Evolutionary conservation across 2,329 filamentous ascomycete genomes (phyloP).

Genomic region (Nakataea oryzae): DNA sequence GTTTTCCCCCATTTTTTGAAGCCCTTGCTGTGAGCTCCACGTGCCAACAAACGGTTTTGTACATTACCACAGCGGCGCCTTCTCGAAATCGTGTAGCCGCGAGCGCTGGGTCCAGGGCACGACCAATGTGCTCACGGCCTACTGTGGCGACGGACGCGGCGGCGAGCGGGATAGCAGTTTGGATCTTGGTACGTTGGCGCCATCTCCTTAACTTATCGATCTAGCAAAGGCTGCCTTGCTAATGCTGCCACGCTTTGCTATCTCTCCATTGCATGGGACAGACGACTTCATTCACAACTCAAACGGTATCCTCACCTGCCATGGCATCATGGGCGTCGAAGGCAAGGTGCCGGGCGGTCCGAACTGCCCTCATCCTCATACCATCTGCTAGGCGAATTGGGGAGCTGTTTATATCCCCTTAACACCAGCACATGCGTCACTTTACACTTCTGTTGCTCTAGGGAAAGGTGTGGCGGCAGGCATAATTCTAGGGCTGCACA

Average conservation of each 20-base stretch:
- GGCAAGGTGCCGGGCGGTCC: not conserved
- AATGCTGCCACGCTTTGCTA: not conserved
- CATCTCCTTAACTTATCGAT: too few species aligned
- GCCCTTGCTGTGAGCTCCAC: too few species aligned
- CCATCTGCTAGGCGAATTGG: not conserved
- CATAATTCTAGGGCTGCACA: too few species aligned
- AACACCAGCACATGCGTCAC: too few species aligned
- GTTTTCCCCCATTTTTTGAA: not conserved
- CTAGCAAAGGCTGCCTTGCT: not conserved
- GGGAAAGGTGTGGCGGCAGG: too few species aligned
- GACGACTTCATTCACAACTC: slow-evolving; percentile 2
- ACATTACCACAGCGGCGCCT: not conserved
- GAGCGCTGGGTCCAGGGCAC: slow-evolving; percentile 1
- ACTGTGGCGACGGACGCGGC: not conserved
- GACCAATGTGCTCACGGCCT: not conserved
- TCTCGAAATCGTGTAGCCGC: not conserved
- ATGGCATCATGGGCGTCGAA: not conserved
- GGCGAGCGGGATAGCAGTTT: not conserved
- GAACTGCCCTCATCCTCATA: slow-evolving; percentile 1
- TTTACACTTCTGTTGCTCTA: too few species aligned
- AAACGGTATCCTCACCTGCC: not conserved
- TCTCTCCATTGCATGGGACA: not conserved
- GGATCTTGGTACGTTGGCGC: not conserved
- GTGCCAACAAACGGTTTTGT: not conserved
- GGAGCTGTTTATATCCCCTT: too few species aligned